Percentiles rank a stretch among this genome's conserved stretches.
Evolutionary conservation across 2,329 filamentous ascomycete species (phyloP).

Genomic region (Alternaria gaisen): DNA sequence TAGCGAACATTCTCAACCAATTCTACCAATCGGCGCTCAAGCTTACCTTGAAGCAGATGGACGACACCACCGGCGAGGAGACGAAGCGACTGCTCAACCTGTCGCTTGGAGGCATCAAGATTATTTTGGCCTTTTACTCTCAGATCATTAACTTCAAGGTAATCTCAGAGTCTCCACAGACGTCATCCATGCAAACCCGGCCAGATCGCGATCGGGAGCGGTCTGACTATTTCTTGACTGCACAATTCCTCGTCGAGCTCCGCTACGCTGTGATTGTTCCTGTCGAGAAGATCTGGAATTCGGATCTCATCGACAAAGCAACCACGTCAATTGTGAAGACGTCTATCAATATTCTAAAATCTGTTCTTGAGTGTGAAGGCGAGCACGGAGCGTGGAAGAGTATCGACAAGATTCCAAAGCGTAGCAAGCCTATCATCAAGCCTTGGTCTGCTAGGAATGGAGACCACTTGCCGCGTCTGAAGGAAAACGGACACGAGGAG

Average conservation of each 20-base stretch:
- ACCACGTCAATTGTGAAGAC: slow-evolving; percentile 78
- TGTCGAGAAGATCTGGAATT: slow-evolving; percentile 83
- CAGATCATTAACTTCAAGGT: slow-evolving; percentile 80
- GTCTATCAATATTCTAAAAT: slow-evolving; percentile 83
- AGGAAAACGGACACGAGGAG: slow-evolving; percentile 60
- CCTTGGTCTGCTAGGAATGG: slow-evolving; percentile 61
- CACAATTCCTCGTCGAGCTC: slow-evolving; percentile 86
- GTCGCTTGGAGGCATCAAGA: slow-evolving; percentile 73
- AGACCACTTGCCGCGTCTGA: slow-evolving; percentile 56
- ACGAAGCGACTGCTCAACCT: slow-evolving; percentile 52
- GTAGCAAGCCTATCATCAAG: slow-evolving; percentile 58
- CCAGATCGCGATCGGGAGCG: slow-evolving; percentile 64
- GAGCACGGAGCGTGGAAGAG: slow-evolving; percentile 73
- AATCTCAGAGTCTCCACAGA: slow-evolving; percentile 78
- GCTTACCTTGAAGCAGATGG: slow-evolving; percentile 55
- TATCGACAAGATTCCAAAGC: slow-evolving; percentile 65
- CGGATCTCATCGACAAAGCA: slow-evolving; percentile 81
- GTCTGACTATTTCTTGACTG: slow-evolving; percentile 69
- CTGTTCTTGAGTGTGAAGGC: slow-evolving; percentile 77
- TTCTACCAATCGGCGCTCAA: slow-evolving; percentile 69
- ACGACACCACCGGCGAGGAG: slow-evolving; percentile 56
- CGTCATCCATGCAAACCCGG: slow-evolving; percentile 62
- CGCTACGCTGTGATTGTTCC: slow-evolving; percentile 81
- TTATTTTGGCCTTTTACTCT: slow-evolving; percentile 83
- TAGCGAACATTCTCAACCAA: slow-evolving; percentile 75